Percentiles rank a stretch among this genome's conserved stretches.
Evolutionary conservation across 805 yeast genomes (phyloP).

Genomic region (Metschnikowia peoriensis): DNA sequence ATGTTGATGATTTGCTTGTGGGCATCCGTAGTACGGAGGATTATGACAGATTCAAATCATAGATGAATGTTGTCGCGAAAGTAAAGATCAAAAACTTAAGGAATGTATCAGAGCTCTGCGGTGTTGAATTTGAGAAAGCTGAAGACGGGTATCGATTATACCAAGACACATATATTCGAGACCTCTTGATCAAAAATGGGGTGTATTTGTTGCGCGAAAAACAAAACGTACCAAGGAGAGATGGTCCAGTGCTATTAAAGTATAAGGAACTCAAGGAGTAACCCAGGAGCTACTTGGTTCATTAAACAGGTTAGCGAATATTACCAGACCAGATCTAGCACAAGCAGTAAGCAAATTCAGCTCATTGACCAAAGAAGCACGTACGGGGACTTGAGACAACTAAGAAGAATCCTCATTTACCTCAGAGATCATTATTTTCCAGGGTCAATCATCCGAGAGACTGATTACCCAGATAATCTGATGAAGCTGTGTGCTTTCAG

Average conservation of each 20-base stretch:
- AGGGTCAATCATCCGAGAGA: neutral
- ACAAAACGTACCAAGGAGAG: neutral
- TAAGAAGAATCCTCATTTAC: neutral
- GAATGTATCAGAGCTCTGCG: neutral
- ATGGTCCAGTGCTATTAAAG: too few species aligned
- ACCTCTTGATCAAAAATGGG: neutral
- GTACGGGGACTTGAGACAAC: neutral
- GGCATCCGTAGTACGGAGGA: neutral
- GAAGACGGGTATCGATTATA: neutral
- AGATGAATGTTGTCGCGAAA: neutral
- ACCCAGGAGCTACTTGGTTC: conserved; percentile 4
- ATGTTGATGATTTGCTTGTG: neutral
- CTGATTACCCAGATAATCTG: neutral
- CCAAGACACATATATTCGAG: conserved; percentile 1
- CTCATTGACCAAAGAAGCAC: neutral
- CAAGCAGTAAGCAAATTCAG: conserved; percentile 1
- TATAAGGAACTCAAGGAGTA: neutral
- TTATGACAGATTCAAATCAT: neutral
- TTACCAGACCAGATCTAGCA: conserved; percentile 3
- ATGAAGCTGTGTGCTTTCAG: conserved; percentile 2
- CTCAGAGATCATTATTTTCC: neutral
- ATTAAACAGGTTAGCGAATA: conserved; percentile 1
- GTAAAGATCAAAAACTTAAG: neutral
- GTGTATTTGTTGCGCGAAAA: neutral
- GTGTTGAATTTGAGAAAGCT: neutral